Percentiles rank a stretch among this genome's conserved stretches.
phyloP scores from a whole-genome alignment of 2,329 filamentous ascomycete species.

The Aspergillus phoenicis region DNA sequence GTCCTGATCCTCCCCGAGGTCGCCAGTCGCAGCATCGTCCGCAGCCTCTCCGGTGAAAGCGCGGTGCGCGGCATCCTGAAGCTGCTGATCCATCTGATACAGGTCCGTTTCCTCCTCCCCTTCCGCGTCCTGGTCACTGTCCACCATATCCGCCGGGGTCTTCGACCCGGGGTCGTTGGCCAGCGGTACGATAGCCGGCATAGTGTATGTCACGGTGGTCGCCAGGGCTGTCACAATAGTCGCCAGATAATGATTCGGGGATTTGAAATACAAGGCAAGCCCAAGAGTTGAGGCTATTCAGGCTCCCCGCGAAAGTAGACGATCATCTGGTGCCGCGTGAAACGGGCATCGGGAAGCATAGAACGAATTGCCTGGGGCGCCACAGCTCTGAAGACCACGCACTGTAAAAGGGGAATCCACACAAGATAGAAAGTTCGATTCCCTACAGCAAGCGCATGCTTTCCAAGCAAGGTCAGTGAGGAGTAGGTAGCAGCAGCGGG shows the following conservation, averaged over 20 bases:
- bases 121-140: constrained; percentile 49
- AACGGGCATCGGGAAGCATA: constrained; percentile 29
- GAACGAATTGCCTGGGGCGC: constrained; percentile 20
- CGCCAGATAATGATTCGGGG: constrained; percentile 8
- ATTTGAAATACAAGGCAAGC: constrained; percentile 20
- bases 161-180: constrained; percentile 38
- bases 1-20: constrained; percentile 39
- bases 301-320: constrained; percentile 28
- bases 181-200: constrained; percentile 47
- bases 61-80: constrained; percentile 42
- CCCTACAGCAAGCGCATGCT: constrained; percentile 14
- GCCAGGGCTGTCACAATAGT: constrained; percentile 36
- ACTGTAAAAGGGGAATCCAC: constrained; percentile 1
- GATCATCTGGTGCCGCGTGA: constrained; percentile 31
- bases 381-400: constrained; percentile 12
- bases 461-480: constrained; percentile 20
- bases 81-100: constrained; percentile 44
- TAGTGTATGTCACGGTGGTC: constrained; percentile 41
- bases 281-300: constrained; percentile 32
- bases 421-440: not conserved
- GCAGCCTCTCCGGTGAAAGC: constrained; percentile 37
- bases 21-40: constrained; percentile 29
- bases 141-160: constrained; percentile 36
- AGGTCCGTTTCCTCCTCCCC: constrained; percentile 49
- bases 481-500: constrained; percentile 22